Base-by-base conservation (phyloP, 2,329 filamentous ascomycete species). In the Microcera coccophila region DNA sequence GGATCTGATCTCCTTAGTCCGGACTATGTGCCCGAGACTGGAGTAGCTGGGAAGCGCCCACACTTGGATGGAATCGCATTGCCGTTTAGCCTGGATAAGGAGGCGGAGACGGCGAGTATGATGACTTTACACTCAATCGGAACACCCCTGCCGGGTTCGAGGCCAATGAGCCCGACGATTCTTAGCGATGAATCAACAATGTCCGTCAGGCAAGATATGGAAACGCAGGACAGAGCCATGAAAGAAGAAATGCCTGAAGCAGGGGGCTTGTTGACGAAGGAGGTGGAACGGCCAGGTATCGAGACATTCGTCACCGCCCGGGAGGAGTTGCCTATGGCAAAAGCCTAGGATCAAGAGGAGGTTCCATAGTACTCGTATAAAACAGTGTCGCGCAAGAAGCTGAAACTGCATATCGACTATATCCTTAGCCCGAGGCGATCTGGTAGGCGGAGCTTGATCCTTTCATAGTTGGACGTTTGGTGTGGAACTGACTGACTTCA, bases 41-140 rank as follows among this genome's bases (percentile, higher is more conserved):
- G 75, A 0, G 70, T 74, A 3, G 71, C 74, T 0, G 78, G 78
- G 4, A 85, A 83, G 57, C 71, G 85, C 3, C 82, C 85, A 0
- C 81, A 81, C 35, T 71, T 85, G 5, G 80, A 79, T 16, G 82
- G 84, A 1, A 78, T 89, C 19, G 84, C 86, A 0, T 76, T 87
- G 53, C 86, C 86, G 0, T 90, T 90, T 58, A 85, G 78, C 43
- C 62, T 90, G 12, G 75, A 76, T 39, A 76, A 76, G 50, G 75
- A 84, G 16, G 76, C 77, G 2, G 76, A 79, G 4, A 85, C 80
- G 15, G 82, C 82, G 1, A 88, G 84, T 65, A 87, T 85, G 75
- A 66, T 84, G 39, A 88, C 85, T 0, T 64, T 89, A 16, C 68
- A 72, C 26, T 79, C 76, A 9, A 56, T 61, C 14, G 44, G 44